Conservation (phyloP, 192 early-diverging fungal genomes). For the Backusella westeae region DNA sequence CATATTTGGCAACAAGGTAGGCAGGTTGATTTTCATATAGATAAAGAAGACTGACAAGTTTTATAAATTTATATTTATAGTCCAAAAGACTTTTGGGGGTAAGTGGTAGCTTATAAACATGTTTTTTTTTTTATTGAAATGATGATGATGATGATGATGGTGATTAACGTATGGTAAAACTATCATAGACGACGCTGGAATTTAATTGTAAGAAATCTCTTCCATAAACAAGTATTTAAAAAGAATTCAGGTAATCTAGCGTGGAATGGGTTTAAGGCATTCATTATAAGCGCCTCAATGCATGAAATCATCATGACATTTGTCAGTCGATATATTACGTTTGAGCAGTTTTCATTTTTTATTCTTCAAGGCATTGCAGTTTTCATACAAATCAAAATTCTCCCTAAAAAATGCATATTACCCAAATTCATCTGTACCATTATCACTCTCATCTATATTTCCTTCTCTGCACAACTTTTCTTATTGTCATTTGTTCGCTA, state of each 20-base stretch:
- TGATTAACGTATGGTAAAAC: not conserved
- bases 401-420: not conserved
- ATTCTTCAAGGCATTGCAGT: not conserved
- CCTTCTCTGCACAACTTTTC: not conserved
- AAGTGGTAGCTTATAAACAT: not conserved
- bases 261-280: not conserved
- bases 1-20: constrained; percentile 2
- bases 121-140: not conserved
- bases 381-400: not conserved
- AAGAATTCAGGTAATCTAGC: not conserved
- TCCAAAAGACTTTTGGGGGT: constrained; percentile 13
- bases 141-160: not conserved
- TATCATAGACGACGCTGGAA: not conserved
- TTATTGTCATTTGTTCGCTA: not conserved
- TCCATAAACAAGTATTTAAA: constrained; percentile 1
- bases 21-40: too few species aligned
- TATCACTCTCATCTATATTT: not conserved
- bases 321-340: not conserved
- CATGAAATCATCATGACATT: constrained; percentile 7
- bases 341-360: constrained; percentile 7
- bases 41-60: not conserved
- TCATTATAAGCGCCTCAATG: not conserved
- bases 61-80: not conserved
- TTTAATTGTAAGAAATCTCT: not conserved
- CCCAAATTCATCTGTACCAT: not conserved